A percentile compares a stretch with the other conserved stretches of the same genome.
Evolutionary conservation across 2,329 filamentous ascomycete genomes (phyloP).

Genomic region (Neocucurbitaria cava): DNA sequence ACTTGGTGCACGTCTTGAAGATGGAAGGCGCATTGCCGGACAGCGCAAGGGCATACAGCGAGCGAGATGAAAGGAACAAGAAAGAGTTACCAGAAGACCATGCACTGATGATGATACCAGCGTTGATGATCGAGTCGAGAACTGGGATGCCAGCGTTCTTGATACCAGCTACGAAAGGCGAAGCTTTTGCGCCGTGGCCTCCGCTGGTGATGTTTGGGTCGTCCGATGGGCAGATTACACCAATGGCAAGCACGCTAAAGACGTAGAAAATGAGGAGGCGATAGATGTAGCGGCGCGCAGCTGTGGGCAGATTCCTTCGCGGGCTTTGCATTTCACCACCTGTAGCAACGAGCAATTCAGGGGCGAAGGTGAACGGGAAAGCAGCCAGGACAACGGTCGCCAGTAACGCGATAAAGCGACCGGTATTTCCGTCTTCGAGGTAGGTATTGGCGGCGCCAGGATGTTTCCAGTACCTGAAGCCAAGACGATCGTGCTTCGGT

Average conservation of each 20-base stretch:
- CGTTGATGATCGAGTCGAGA: slow-evolving; percentile 73
- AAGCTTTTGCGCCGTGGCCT: slow-evolving; percentile 61
- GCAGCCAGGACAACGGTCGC: slow-evolving; percentile 59
- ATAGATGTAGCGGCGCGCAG: slow-evolving; percentile 66
- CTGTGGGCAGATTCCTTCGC: slow-evolving; percentile 65
- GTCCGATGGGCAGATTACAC: slow-evolving; percentile 65
- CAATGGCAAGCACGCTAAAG: slow-evolving; percentile 64
- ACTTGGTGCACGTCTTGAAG: slow-evolving; percentile 66
- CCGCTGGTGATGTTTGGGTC: slow-evolving; percentile 59
- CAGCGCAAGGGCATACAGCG: slow-evolving; percentile 63
- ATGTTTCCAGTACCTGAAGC: slow-evolving; percentile 66
- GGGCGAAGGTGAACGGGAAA: slow-evolving; percentile 63
- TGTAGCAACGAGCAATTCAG: slow-evolving; percentile 57
- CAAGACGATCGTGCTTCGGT: slow-evolving; percentile 58
- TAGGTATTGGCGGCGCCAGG: slow-evolving; percentile 60
- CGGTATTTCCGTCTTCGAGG: slow-evolving; percentile 54
- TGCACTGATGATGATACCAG: slow-evolving; percentile 70
- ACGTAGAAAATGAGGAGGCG: slow-evolving; percentile 70
- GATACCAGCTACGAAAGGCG: slow-evolving; percentile 59
- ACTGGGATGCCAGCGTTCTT: slow-evolving; percentile 59
- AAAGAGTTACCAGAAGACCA: slow-evolving; percentile 64
- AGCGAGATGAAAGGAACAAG: slow-evolving; percentile 60
- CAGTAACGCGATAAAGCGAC: slow-evolving; percentile 61
- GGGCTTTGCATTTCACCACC: slow-evolving; percentile 66
- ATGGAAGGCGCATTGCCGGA: slow-evolving; percentile 70